phyloP scores from a whole-genome alignment of 1,284 basidiomycete genomes.

The Ganoderma lucidum region DNA sequence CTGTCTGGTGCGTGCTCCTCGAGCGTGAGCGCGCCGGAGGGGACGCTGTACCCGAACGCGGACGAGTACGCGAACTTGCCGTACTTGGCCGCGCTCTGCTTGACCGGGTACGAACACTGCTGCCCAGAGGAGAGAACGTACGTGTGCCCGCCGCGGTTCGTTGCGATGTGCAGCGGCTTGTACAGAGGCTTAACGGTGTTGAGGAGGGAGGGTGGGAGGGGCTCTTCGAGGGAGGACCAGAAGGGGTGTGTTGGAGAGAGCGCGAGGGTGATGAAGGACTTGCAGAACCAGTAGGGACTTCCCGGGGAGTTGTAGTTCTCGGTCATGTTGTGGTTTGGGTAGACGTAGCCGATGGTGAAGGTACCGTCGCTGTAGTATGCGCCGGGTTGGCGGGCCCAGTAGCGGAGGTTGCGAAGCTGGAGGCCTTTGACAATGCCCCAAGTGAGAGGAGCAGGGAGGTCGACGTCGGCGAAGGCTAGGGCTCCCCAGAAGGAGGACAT shows the following conservation, averaged over 20 bases:
- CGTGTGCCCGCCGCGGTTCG: constrained; percentile 68
- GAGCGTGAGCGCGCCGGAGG: constrained; percentile 71
- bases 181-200: constrained; percentile 57
- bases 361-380: constrained; percentile 72
- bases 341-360: constrained; percentile 77
- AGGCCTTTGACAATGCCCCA: constrained; percentile 82
- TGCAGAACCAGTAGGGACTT: constrained; percentile 87
- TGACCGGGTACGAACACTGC: constrained; percentile 81
- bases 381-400: constrained; percentile 70
- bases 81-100: constrained; percentile 81
- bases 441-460: constrained; percentile 71
- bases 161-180: constrained; percentile 75
- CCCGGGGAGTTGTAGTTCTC: constrained; percentile 85
- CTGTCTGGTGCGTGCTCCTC: constrained; percentile 78
- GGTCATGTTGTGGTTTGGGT: constrained; percentile 79
- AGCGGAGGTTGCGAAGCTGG: constrained; percentile 76
- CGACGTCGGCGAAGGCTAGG: constrained; percentile 74
- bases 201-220: constrained; percentile 59
- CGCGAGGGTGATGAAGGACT: constrained; percentile 76
- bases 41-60: constrained; percentile 80
- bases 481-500: constrained; percentile 84
- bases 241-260: constrained; percentile 73
- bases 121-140: constrained; percentile 81
- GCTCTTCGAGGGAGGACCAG: constrained; percentile 71
- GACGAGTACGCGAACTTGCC: constrained; percentile 80